phyloP scores from a whole-genome alignment of 177 flowering plant genomes.

The Tripterygium wilfordii region DNA sequence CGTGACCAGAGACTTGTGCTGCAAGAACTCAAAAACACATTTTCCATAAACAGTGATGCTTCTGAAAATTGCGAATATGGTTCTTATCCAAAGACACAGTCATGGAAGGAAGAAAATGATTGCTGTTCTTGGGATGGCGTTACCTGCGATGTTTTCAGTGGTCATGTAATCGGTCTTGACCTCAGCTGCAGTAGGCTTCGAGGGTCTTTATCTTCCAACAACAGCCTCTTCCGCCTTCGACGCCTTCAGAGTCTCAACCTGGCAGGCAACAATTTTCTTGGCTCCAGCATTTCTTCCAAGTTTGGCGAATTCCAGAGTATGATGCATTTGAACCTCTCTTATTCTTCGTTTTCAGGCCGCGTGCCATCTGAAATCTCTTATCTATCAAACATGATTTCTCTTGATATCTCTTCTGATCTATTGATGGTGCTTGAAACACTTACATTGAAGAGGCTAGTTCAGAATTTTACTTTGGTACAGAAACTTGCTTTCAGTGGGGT shows the following conservation, averaged over 20 bases:
- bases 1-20: too few species aligned
- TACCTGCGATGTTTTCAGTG: neutral
- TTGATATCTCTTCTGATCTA: slow-evolving; percentile 4
- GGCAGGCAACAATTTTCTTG: slow-evolving; percentile 4
- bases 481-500: slow-evolving; percentile 7
- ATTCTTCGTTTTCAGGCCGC: slow-evolving; percentile 1
- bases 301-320: slow-evolving; percentile 3
- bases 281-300: slow-evolving; percentile 2
- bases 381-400: slow-evolving; percentile 3
- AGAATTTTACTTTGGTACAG: slow-evolving; percentile 10
- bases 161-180: slow-evolving; percentile 9
- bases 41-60: too few species aligned
- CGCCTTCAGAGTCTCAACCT: slow-evolving; percentile 6
- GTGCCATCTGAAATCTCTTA: slow-evolving; percentile 10
- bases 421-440: neutral
- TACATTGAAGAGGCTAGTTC: neutral
- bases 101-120: neutral
- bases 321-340: slow-evolving; percentile 10
- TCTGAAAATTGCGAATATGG: too few species aligned
- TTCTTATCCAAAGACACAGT: too few species aligned
- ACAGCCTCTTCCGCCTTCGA: slow-evolving; percentile 6
- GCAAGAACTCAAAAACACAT: too few species aligned
- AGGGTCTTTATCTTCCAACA: slow-evolving; percentile 2
- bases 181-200: slow-evolving; percentile 5
- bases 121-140: slow-evolving; percentile 10